Conservation (phyloP, 352 stramenopile genomes). For the Phytophthora citrophthora region DNA sequence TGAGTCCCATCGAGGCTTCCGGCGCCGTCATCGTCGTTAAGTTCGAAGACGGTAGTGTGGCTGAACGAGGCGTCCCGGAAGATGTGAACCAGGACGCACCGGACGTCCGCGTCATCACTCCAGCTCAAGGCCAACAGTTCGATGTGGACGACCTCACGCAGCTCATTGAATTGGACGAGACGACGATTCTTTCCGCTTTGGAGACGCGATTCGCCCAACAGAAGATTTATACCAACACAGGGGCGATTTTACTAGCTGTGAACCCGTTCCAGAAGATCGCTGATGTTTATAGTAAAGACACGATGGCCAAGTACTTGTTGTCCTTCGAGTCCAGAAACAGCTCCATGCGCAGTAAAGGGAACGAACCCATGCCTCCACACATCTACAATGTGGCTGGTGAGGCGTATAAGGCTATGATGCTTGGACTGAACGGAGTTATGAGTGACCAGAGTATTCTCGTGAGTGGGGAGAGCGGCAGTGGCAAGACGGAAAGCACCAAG, state of each 20-base stretch:
- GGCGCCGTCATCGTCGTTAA: constrained; percentile 68
- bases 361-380: constrained; percentile 64
- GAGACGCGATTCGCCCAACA: constrained; percentile 72
- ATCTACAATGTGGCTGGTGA: constrained; percentile 87
- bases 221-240: constrained; percentile 90
- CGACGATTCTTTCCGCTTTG: constrained; percentile 66
- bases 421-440: constrained; percentile 56
- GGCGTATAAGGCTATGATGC: constrained; percentile 84
- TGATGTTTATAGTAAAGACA: constrained; percentile 61
- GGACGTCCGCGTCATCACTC: constrained; percentile 38
- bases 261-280: constrained; percentile 85
- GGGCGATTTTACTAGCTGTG: constrained; percentile 80
- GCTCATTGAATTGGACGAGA: constrained; percentile 82
- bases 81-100: constrained; percentile 39
- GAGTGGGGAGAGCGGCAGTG: constrained; percentile 85
- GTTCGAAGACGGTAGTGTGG: constrained; percentile 65
- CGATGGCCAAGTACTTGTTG: constrained; percentile 68
- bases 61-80: constrained; percentile 47
- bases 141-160: constrained; percentile 87
- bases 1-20: constrained; percentile 54
- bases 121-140: constrained; percentile 22
- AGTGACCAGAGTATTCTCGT: constrained; percentile 88
- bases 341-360: constrained; percentile 32
- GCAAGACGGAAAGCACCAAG: constrained; percentile 92
- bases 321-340: constrained; percentile 58